Percentiles rank a stretch among this genome's conserved stretches.
phyloP scores from a whole-genome alignment of 75 land plant species.

The Pinus taeda region DNA sequence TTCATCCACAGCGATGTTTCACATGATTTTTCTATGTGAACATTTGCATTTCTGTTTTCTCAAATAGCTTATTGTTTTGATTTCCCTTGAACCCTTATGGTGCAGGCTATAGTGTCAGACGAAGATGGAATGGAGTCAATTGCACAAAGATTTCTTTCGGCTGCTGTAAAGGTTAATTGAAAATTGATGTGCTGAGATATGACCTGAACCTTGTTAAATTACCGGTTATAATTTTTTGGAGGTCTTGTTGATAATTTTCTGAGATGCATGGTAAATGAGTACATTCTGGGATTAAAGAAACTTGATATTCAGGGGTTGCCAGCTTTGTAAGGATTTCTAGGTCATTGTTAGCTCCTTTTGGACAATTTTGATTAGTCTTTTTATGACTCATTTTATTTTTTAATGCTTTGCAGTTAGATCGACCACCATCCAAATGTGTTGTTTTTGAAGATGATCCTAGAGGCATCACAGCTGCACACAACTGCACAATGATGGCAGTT shows the following conservation, averaged over 20 bases:
- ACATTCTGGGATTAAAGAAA: constrained; percentile 5
- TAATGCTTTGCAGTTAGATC: constrained; percentile 64
- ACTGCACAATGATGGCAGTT: constrained; percentile 99
- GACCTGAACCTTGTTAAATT: background rate
- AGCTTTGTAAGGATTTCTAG: too few relatives aligned
- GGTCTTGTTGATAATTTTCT: background rate
- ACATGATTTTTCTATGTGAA: too few relatives aligned
- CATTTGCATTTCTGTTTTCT: too few relatives aligned
- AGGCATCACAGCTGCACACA: constrained; percentile 96
- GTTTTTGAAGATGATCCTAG: constrained; percentile 99
- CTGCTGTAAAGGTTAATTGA: constrained; percentile 80
- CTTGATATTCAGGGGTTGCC: too few relatives aligned
- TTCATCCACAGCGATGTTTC: too few relatives aligned
- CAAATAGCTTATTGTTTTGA: too few relatives aligned
- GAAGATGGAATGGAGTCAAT: constrained; percentile 99
- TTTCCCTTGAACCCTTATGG: background rate
- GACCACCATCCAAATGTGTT: constrained; percentile 92
- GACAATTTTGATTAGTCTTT: background rate
- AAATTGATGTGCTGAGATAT: constrained; percentile 5
- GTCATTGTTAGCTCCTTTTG: background rate
- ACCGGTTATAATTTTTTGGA: background rate
- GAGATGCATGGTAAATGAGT: background rate
- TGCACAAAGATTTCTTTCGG: constrained; percentile 97
- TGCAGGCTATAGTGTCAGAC: constrained; percentile 86
- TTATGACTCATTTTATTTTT: background rate